phyloP scores from a whole-genome alignment of 169 alveolate species.

The Plasmodium gallinaceum region DNA sequence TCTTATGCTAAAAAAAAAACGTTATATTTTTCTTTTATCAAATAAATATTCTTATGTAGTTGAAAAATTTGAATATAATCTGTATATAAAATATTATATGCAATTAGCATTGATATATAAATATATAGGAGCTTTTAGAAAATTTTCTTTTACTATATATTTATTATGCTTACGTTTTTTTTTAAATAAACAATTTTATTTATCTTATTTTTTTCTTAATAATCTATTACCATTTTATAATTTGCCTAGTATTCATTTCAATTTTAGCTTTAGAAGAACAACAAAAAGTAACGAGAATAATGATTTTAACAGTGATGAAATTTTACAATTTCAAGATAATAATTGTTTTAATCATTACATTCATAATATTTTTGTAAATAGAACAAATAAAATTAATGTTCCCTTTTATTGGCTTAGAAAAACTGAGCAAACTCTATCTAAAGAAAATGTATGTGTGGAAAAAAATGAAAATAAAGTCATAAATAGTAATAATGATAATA shows the following conservation, averaged over 20 bases:
- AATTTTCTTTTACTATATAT: slow-evolving; percentile 57
- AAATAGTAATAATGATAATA: neutral
- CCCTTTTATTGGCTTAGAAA: slow-evolving; percentile 30
- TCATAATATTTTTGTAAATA: slow-evolving; percentile 1
- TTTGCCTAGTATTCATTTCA: slow-evolving; percentile 14
- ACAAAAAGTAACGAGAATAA: neutral
- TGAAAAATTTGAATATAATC: slow-evolving; percentile 9
- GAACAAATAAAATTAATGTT: neutral
- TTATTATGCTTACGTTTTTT: slow-evolving; percentile 34
- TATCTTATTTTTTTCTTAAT: slow-evolving; percentile 42
- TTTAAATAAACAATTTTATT: slow-evolving; percentile 16
- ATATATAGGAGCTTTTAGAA: slow-evolving; percentile 54
- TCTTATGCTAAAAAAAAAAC: slow-evolving; percentile 29
- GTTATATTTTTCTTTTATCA: slow-evolving; percentile 4
- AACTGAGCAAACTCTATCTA: neutral
- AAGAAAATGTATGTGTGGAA: neutral
- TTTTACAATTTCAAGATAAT: neutral
- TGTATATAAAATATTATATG: slow-evolving; percentile 31
- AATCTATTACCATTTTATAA: slow-evolving; percentile 50
- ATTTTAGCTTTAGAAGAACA: neutral
- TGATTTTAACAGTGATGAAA: neutral
- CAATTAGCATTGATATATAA: slow-evolving; percentile 33
- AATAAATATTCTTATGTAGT: slow-evolving; percentile 33
- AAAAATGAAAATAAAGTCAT: neutral
- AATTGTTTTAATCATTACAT: neutral